phyloP scores from a whole-genome alignment of 345 rosid species.

The Mangifera indica region DNA sequence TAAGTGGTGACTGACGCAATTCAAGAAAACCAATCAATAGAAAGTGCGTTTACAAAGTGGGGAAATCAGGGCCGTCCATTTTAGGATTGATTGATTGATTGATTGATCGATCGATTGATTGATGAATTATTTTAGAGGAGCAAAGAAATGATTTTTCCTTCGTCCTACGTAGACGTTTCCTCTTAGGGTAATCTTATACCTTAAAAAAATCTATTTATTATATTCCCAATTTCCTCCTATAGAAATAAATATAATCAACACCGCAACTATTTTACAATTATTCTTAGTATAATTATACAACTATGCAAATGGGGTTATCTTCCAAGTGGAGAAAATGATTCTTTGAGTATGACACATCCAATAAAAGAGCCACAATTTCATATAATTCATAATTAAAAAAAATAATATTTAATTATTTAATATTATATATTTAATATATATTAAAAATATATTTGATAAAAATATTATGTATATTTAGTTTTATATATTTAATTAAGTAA shows the following conservation, averaged over 20 bases:
- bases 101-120: no score
- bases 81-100: not conserved
- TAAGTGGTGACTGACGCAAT: slow-evolving; percentile 20
- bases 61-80: slow-evolving; percentile 38
- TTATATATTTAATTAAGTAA: no score
- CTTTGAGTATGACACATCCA: not conserved
- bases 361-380: no score
- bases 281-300: no score
- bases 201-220: not conserved
- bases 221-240: not conserved
- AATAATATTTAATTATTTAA: no score
- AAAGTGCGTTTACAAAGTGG: not conserved
- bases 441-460: no score
- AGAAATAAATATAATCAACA: not conserved
- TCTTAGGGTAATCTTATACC: slow-evolving; percentile 26
- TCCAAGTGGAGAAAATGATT: not conserved
- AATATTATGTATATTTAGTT: no score
- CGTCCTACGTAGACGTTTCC: slow-evolving; percentile 35
- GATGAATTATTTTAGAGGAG: no score
- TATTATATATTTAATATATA: no score
- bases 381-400: no score
- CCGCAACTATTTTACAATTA: no score
- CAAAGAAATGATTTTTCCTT: not conserved
- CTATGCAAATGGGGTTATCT: not conserved
- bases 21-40: slow-evolving; percentile 2